Base-by-base conservation (phyloP, 768 basidiomycete genomes). In the Asterophora parasitica region DNA sequence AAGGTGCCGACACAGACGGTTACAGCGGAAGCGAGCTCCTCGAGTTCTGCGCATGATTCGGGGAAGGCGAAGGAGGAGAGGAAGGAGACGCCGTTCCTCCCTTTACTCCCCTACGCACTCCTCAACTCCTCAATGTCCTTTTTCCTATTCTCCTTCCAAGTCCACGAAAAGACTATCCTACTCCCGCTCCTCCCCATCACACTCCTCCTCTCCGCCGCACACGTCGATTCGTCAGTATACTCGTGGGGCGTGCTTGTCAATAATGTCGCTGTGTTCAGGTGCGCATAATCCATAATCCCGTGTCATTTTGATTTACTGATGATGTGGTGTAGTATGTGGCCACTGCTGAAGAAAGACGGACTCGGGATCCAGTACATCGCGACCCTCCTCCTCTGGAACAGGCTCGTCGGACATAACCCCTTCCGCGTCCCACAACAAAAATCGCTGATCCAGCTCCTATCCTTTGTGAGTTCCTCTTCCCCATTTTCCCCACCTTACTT, bases 101-200 rank as follows among this genome's bases (percentile, higher is more conserved):
- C 81, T 0, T 70, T 98, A 1, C 74, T 97, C 3, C 88, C 87
- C 0, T 87, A 89, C 54, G 83, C 88, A 2, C 73, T 96, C 20
- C 76, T 92, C 51, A 83, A 81, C 6, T 83, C 81, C 1, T 87
- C 89, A 0, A 78, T 97, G 73, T 87, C 92, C 7, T 96, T 97
- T 76, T 97, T 95, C 70, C 72, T 97, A 27, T 94, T 95, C 71
- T 93, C 92, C 5, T 95, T 95, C 66, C 93, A 96, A 59, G 93
- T 94, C 32, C 94, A 96, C 64, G 94, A 97, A 65, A 97, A 96
- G 72, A 85, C 86, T 3, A 88, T 97, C 33, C 62, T 96, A 13
- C 61, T 97, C 1, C 92, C 93, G 3, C 72, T 98, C 16, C 64
- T 97, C 53, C 94, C 94, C 0, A 70, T 93, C 23, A 89, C 85